phyloP scores from a whole-genome alignment of 2,329 filamentous ascomycete species.

The Aspergillus fructus region DNA sequence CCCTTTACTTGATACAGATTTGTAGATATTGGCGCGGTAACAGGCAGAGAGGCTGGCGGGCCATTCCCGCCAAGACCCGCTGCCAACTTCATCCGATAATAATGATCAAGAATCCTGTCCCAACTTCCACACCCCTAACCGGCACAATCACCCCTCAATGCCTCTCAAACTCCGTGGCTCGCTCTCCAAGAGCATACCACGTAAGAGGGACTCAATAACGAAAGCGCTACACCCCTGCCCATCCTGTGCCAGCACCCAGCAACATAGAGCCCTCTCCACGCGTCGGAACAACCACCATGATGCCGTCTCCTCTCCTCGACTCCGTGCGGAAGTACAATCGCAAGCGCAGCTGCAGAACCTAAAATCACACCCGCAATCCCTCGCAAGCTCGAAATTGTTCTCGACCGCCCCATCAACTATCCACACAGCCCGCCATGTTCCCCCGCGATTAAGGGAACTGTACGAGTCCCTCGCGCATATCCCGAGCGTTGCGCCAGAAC shows the following conservation, averaged over 20 bases:
- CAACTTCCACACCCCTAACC: neutral
- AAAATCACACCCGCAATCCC: constrained; percentile 26
- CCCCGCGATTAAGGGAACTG: constrained; percentile 52
- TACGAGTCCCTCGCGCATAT: constrained; percentile 55
- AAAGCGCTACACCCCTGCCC: constrained; percentile 38
- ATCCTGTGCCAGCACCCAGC: constrained; percentile 37
- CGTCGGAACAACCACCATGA: constrained; percentile 18
- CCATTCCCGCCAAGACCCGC: constrained; percentile 17
- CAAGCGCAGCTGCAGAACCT: constrained; percentile 2
- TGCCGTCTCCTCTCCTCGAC: neutral
- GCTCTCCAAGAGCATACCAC: constrained; percentile 35
- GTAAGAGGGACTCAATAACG: constrained; percentile 21
- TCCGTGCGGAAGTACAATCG: neutral
- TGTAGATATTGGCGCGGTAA: neutral
- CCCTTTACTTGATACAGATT: too few species aligned
- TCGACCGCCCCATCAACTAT: constrained; percentile 42
- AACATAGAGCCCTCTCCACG: constrained; percentile 33
- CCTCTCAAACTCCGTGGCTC: constrained; percentile 39
- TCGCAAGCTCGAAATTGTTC: constrained; percentile 34
- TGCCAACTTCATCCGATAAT: constrained; percentile 7
- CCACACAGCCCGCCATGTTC: constrained; percentile 56
- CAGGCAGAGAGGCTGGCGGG: neutral
- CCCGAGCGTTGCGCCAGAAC: constrained; percentile 52
- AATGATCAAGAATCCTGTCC: neutral
- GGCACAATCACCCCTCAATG: constrained; percentile 28